Base-by-base conservation (phyloP, 225 moss, liverwort and hornwort genomes). In the Pleurozium schreberi region DNA sequence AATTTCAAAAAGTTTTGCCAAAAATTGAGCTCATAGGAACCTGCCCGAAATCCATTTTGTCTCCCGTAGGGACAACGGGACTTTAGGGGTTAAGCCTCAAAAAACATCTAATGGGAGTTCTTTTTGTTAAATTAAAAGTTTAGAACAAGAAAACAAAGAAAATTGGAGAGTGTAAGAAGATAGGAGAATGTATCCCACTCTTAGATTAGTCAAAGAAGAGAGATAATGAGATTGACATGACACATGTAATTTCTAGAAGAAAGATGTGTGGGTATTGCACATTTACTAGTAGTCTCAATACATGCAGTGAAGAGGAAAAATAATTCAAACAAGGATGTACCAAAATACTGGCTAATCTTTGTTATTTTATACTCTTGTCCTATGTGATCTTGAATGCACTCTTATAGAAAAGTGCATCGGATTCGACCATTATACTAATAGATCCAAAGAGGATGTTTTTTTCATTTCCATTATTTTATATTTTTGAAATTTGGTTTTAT, bases 181-280 rank as follows among this genome's bases (percentile, higher is more conserved):
- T 63, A 15, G 30, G 30, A 63, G 14, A 12, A 30, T 65, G 65
- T 38, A 66, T 15, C 9, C 27, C 9, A 10, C 5, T 16, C 3
- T 71, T 71, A 43, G 16, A 2, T 1, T 1, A 12, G 1, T 71
- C 14, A 70, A 42, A 43, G 42, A 43, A 43, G 27, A 71, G 9
- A 71, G 27, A 25, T 43, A 68, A 12, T 68, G 7, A 68, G 12
- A n/a, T 6, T 57, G 20, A 19, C 57, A 19, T 20, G 19, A 70
- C 12, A 6, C 12, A 68, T 22, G 6, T 25, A 69, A 0, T 40
- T 13, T 40, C 13, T 40, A 8, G 12, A 23, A 22, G 7, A 40
- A 70, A 70, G 5, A 26, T 42, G 43, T 26, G 15, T 0, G 4
- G 1, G 15, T 26, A 42, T 27, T 0, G 4, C 26, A 42, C 1